These are phyloP conservation scores for Ceratobasidium sp. DNA, from an alignment of 1,284 basidiomycete genomes.

Conservation along the genomic window DNA sequence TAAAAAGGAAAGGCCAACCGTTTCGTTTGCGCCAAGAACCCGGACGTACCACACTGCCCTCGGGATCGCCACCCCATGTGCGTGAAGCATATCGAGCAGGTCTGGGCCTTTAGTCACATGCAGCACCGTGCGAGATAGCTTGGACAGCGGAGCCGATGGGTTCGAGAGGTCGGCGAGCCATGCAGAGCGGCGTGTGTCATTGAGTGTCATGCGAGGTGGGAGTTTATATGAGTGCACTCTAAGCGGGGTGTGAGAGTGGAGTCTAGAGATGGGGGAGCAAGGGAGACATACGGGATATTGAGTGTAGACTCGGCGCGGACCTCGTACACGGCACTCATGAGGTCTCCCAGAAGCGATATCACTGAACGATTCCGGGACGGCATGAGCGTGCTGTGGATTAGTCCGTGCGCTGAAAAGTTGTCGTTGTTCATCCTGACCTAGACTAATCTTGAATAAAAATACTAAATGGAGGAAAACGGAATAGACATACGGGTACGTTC, in stretches of 20 bases:
- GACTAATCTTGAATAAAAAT: slow-evolving; percentile 5
- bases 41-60: slow-evolving; percentile 96
- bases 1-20: slow-evolving; percentile 60
- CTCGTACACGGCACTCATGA: slow-evolving; percentile 82
- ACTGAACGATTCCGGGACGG: slow-evolving; percentile 54
- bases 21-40: slow-evolving; percentile 95
- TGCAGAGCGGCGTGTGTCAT: slow-evolving; percentile 85
- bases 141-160: slow-evolving; percentile 85
- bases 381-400: slow-evolving; percentile 59
- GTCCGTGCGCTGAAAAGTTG: slow-evolving; percentile 64
- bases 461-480: slow-evolving; percentile 1
- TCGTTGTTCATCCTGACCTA: slow-evolving; percentile 66
- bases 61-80: slow-evolving; percentile 81
- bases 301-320: slow-evolving; percentile 68
- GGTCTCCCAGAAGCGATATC: slow-evolving; percentile 74
- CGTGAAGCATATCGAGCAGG: slow-evolving; percentile 87
- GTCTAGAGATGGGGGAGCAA: slow-evolving; percentile 4
- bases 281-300: slow-evolving; percentile 67
- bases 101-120: slow-evolving; percentile 94
- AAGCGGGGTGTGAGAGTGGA: slow-evolving; percentile 26
- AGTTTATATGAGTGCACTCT: slow-evolving; percentile 84
- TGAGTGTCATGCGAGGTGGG: slow-evolving; percentile 88
- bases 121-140: slow-evolving; percentile 87
- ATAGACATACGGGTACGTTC: slow-evolving; percentile 50
- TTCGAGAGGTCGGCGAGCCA: slow-evolving; percentile 95